Conservation (phyloP, 2,329 filamentous ascomycete species). For the Penicillium sp. region DNA sequence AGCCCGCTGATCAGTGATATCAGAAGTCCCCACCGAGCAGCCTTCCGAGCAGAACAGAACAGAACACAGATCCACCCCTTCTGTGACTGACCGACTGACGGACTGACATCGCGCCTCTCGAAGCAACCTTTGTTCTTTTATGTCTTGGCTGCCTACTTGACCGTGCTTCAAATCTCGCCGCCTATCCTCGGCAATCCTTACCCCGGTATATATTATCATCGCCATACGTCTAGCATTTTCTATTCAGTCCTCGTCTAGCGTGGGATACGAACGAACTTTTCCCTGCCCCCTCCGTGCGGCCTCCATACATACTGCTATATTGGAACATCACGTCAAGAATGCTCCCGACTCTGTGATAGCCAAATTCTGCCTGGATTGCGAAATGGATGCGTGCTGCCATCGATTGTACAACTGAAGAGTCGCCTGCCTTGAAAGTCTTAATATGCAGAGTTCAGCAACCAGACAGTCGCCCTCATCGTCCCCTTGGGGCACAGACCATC, state of each 20-base stretch:
- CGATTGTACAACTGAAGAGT: background rate
- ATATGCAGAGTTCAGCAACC: conserved; percentile 8
- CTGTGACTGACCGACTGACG: background rate
- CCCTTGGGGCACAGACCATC: conserved; percentile 9
- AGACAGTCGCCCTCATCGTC: conserved; percentile 7
- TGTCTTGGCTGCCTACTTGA: background rate
- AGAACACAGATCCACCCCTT: background rate
- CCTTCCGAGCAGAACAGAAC: background rate
- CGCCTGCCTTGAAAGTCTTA: background rate
- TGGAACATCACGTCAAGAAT: background rate
- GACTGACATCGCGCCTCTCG: background rate
- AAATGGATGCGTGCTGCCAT: conserved; percentile 10
- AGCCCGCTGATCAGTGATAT: conserved; percentile 9
- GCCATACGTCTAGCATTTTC: no score
- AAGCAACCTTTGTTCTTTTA: background rate
- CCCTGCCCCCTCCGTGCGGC: background rate
- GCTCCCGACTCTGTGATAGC: background rate
- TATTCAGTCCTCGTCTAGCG: background rate
- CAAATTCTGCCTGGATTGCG: background rate
- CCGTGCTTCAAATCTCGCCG: background rate
- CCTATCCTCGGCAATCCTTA: background rate
- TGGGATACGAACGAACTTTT: background rate
- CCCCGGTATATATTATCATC: background rate
- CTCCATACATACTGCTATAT: background rate
- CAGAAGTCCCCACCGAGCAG: conserved; percentile 9